Evolutionary conservation across 2,329 filamentous ascomycete species (phyloP).

Genomic region (Fusarium avenaceum): DNA sequence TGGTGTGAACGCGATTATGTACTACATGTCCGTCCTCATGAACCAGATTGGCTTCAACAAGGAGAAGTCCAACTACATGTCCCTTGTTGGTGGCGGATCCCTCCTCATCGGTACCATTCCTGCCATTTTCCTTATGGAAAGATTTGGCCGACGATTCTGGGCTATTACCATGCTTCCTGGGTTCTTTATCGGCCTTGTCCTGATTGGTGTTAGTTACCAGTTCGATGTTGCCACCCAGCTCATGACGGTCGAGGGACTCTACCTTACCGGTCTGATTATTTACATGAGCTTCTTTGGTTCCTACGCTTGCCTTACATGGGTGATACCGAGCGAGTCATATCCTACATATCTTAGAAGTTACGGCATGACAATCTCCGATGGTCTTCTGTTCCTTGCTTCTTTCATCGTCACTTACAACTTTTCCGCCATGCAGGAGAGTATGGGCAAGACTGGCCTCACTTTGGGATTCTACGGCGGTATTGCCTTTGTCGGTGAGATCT

Average conservation of each 20-base stretch:
- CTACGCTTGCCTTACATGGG: conserved; percentile 75
- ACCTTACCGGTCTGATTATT: conserved; percentile 75
- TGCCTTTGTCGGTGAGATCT: conserved; percentile 77
- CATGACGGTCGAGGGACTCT: conserved; percentile 68
- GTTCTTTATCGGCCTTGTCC: conserved; percentile 77
- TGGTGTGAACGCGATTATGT: conserved; percentile 77
- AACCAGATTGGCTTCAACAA: conserved; percentile 74
- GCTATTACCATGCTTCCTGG: conserved; percentile 78
- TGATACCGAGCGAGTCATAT: no score
- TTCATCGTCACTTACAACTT: conserved; percentile 85
- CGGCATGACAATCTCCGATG: conserved; percentile 79
- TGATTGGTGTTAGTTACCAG: conserved; percentile 75
- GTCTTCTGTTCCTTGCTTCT: conserved; percentile 76
- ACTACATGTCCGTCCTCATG: conserved; percentile 80
- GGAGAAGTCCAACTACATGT: conserved; percentile 78
- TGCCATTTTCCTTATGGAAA: conserved; percentile 78
- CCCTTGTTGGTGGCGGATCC: conserved; percentile 76
- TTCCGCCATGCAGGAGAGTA: conserved; percentile 75
- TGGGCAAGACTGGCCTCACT: conserved; percentile 74
- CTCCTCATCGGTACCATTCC: conserved; percentile 77
- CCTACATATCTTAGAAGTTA: conserved; percentile 75
- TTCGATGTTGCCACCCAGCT: conserved; percentile 63
- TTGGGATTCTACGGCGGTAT: conserved; percentile 83
- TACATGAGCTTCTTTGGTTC: conserved; percentile 79
- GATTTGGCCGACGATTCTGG: conserved; percentile 80